Percentiles rank a stretch among this genome's conserved stretches.
These are phyloP conservation scores for Sarcodon aspratus DNA, from an alignment of 768 basidiomycete species.

Conservation along the genomic window DNA sequence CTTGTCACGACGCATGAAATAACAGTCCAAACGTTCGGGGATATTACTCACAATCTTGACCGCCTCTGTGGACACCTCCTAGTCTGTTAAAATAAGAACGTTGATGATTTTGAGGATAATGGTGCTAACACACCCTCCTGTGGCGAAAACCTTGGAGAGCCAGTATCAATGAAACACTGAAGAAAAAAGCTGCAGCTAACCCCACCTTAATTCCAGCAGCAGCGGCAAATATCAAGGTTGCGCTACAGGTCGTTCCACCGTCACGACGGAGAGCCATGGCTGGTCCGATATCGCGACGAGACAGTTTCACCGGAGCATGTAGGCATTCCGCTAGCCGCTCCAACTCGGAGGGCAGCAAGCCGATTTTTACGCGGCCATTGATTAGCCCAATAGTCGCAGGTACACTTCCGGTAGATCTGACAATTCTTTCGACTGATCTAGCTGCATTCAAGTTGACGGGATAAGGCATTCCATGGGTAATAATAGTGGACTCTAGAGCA, in stretches of 20 bases:
- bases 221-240: slow-evolving; percentile 64
- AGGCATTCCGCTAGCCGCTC: slow-evolving; percentile 50
- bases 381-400: slow-evolving; percentile 90
- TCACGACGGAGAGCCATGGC: slow-evolving; percentile 56
- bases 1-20: slow-evolving; percentile 25
- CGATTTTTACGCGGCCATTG: slow-evolving; percentile 78
- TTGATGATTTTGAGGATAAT: neutral
- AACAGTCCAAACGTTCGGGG: neutral
- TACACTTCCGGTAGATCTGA: slow-evolving; percentile 62
- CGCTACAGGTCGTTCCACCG: slow-evolving; percentile 73
- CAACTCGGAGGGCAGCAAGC: slow-evolving; percentile 54
- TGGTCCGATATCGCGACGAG: slow-evolving; percentile 70
- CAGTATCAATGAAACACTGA: slow-evolving; percentile 5
- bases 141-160: slow-evolving; percentile 62
- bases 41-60: slow-evolving; percentile 42
- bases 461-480: slow-evolving; percentile 87
- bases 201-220: slow-evolving; percentile 78
- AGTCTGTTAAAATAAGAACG: slow-evolving; percentile 28
- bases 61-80: slow-evolving; percentile 78
- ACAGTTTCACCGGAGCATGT: slow-evolving; percentile 49
- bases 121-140: slow-evolving; percentile 64
- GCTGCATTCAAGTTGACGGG: slow-evolving; percentile 70
- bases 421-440: slow-evolving; percentile 56
- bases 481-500: slow-evolving; percentile 84
- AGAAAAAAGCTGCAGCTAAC: neutral